These are phyloP conservation scores for Metschnikowia proteae DNA, from an alignment of 805 yeast species.

Conservation along the genomic window DNA sequence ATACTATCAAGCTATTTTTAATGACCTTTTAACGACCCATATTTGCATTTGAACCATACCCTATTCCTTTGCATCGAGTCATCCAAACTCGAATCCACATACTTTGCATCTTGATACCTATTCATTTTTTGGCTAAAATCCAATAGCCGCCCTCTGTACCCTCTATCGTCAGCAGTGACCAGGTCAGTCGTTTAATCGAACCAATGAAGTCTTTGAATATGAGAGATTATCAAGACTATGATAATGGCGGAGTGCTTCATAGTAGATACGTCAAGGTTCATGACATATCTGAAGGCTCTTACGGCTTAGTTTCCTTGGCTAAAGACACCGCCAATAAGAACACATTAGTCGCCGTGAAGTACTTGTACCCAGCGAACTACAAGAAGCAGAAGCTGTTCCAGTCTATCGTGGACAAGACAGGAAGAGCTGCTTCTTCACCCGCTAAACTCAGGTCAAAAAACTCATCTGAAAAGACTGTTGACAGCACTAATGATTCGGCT, in stretches of 20 bases:
- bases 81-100: neutral
- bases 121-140: neutral
- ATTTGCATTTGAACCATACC: constrained; percentile 3
- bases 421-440: constrained; percentile 34
- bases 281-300: constrained; percentile 87
- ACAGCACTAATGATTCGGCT: constrained; percentile 50
- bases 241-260: constrained; percentile 46
- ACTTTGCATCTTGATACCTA: neutral
- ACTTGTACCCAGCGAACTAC: constrained; percentile 60
- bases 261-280: constrained; percentile 63
- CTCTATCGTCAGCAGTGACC: neutral
- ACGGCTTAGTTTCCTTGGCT: constrained; percentile 87
- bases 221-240: constrained; percentile 40
- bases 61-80: constrained; percentile 1
- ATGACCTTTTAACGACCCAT: constrained; percentile 5
- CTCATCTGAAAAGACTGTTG: constrained; percentile 8
- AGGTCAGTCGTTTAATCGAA: neutral
- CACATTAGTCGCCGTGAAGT: constrained; percentile 77
- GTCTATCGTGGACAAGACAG: constrained; percentile 14
- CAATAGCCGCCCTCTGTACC: neutral
- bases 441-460: constrained; percentile 27
- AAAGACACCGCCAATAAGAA: constrained; percentile 51
- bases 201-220: constrained; percentile 16
- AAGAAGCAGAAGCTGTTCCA: constrained; percentile 22
- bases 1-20: constrained; percentile 1